phyloP scores from a whole-genome alignment of 805 yeast genomes.

The Candida koratica region DNA sequence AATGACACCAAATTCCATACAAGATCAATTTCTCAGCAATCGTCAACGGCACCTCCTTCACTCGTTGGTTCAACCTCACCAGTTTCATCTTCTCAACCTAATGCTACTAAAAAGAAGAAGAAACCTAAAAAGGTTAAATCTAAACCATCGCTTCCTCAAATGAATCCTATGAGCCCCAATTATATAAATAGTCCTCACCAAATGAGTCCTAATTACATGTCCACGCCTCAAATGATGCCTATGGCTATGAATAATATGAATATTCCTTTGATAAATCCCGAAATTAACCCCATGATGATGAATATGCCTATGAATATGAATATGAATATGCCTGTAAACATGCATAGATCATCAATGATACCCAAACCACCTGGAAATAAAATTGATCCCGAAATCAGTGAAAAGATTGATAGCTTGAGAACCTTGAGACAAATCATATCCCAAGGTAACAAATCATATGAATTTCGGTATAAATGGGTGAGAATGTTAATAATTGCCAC shows the following conservation, averaged over 20 bases:
- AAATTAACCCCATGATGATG: constrained; percentile 4
- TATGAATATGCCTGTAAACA: constrained; percentile 4
- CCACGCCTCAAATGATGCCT: neutral
- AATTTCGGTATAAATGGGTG: constrained; percentile 40
- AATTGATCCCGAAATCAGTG: constrained; percentile 19
- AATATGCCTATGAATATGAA: constrained; percentile 6
- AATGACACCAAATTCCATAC: constrained; percentile 19
- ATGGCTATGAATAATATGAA: constrained; percentile 1
- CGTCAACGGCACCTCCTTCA: neutral
- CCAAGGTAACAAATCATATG: constrained; percentile 39
- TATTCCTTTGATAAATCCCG: constrained; percentile 1
- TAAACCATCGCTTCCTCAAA: constrained; percentile 1
- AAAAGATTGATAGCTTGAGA: constrained; percentile 33
- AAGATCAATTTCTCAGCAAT: neutral
- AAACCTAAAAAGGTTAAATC: constrained; percentile 4
- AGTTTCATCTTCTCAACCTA: neutral
- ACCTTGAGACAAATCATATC: constrained; percentile 34
- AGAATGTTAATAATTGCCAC: constrained; percentile 39
- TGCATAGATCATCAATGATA: constrained; percentile 4
- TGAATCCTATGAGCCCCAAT: constrained; percentile 1
- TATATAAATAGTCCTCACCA: neutral
- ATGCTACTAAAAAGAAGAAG: constrained; percentile 7
- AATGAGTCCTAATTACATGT: constrained; percentile 2
- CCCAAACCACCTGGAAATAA: constrained; percentile 9
- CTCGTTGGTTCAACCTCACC: constrained; percentile 4